phyloP scores from a whole-genome alignment of 257 asterid species.

The Solanum medicagineum region DNA sequence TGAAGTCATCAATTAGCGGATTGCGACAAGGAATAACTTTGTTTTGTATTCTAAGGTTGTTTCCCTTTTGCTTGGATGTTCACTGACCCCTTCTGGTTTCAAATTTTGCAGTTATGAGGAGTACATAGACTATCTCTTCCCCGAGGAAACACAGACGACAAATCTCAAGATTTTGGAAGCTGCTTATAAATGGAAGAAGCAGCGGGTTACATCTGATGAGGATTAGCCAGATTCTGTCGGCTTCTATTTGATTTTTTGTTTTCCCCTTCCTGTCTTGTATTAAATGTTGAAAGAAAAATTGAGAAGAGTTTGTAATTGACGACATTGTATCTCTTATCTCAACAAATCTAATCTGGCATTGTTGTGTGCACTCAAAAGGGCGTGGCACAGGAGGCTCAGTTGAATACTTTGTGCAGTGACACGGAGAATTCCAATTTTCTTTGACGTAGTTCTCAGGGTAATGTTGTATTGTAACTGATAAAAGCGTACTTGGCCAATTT shows the following conservation, averaged over 20 bases:
- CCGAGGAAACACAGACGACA: constrained; percentile 70
- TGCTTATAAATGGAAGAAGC: constrained; percentile 91
- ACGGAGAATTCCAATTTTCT: background rate
- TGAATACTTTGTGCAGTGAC: background rate
- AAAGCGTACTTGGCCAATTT: background rate
- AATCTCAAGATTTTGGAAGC: constrained; percentile 81
- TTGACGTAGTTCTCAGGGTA: background rate
- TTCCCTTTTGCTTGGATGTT: background rate
- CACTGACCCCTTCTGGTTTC: background rate
- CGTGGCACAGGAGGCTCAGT: background rate
- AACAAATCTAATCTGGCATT: background rate
- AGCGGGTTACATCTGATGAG: constrained; percentile 34
- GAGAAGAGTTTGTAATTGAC: background rate
- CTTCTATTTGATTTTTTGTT: background rate
- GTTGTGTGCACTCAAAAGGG: background rate
- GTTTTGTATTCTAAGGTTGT: background rate
- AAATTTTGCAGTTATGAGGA: constrained; percentile 67
- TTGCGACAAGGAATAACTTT: background rate
- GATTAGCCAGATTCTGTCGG: constrained; percentile 18
- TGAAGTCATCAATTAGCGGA: background rate
- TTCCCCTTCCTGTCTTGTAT: background rate
- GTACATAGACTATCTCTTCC: constrained; percentile 77
- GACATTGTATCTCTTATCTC: background rate
- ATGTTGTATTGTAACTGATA: background rate
- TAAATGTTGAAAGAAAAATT: background rate